A percentile compares a stretch with the other conserved stretches of the same genome.
Evolutionary conservation across 73 alveolate genomes (phyloP).

Genomic region (Symbiodinium natans): DNA sequence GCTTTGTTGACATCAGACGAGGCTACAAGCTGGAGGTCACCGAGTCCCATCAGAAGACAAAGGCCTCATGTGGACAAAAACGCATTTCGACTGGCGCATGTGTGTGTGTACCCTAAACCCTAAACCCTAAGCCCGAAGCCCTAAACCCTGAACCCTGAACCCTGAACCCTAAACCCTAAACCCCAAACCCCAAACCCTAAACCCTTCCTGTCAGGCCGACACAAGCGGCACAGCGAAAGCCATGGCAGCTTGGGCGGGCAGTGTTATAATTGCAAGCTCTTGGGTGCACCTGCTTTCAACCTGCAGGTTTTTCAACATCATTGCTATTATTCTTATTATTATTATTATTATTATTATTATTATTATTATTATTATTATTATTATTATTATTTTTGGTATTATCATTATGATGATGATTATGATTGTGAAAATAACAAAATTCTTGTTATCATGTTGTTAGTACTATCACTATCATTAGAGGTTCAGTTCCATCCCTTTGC

Average conservation of each 20-base stretch:
- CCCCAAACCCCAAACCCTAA: too few species aligned
- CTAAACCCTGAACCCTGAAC: too few species aligned
- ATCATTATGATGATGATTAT: neutral
- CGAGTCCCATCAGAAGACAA: slow-evolving; percentile 87
- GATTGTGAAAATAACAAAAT: neutral
- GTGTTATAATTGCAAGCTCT: neutral
- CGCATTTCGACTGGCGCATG: neutral
- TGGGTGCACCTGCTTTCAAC: too few species aligned
- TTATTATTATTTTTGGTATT: neutral
- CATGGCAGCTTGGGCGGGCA: slow-evolving; percentile 25
- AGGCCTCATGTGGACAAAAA: slow-evolving; percentile 12
- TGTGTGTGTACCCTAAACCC: too few species aligned
- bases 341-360: neutral
- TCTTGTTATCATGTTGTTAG: neutral
- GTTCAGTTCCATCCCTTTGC: neutral
- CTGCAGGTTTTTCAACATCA: too few species aligned
- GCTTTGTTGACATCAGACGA: too few species aligned
- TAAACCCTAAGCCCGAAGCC: too few species aligned
- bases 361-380: neutral
- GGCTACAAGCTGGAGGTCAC: slow-evolving; percentile 91
- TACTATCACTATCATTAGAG: neutral
- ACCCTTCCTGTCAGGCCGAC: slow-evolving; percentile 46
- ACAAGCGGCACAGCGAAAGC: slow-evolving; percentile 89
- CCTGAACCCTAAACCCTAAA: too few species aligned
- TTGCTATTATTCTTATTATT: neutral